Conservation (phyloP, 2,329 filamentous ascomycete species). For the Neonectria magnoliae region DNA sequence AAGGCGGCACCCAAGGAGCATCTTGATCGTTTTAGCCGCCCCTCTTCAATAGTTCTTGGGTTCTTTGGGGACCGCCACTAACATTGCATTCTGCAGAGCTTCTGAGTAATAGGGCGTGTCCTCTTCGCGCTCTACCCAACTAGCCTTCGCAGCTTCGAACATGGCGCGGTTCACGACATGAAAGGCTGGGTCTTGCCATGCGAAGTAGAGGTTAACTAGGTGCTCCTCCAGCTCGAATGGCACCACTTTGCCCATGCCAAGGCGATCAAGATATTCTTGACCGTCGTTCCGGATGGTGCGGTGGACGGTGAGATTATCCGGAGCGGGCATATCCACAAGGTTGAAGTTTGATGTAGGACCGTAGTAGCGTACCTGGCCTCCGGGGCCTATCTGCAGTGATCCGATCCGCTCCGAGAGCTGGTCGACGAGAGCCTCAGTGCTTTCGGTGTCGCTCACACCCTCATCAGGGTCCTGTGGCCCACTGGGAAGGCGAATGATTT, state of each 20-base stretch:
- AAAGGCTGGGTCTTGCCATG: conserved; percentile 36
- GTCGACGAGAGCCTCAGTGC: conserved; percentile 39
- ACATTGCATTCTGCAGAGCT: conserved; percentile 43
- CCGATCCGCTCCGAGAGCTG: conserved; percentile 43
- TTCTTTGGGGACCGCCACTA: neutral
- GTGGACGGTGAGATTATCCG: conserved; percentile 38
- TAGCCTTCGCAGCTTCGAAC: conserved; percentile 28
- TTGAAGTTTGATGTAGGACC: conserved; percentile 44
- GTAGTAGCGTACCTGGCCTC: conserved; percentile 38
- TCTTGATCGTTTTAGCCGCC: conserved; percentile 36
- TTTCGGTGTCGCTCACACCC: conserved; percentile 31
- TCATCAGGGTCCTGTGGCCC: conserved; percentile 20
- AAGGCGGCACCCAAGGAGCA: conserved; percentile 55
- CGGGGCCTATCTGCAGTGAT: conserved; percentile 37
- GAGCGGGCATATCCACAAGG: conserved; percentile 37
- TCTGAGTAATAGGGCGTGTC: conserved; percentile 44
- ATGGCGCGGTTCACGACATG: conserved; percentile 40
- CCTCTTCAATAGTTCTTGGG: neutral
- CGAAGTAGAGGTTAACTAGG: conserved; percentile 33
- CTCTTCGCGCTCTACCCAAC: conserved; percentile 31
- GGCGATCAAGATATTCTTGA: conserved; percentile 37
- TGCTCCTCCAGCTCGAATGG: conserved; percentile 31
- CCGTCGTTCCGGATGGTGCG: conserved; percentile 40
- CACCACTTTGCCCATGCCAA: conserved; percentile 34
- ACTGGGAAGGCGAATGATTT: conserved; percentile 20